Evolutionary conservation across 2,329 filamentous ascomycete species (phyloP).

Genomic region (Fusarium oligoseptatum): DNA sequence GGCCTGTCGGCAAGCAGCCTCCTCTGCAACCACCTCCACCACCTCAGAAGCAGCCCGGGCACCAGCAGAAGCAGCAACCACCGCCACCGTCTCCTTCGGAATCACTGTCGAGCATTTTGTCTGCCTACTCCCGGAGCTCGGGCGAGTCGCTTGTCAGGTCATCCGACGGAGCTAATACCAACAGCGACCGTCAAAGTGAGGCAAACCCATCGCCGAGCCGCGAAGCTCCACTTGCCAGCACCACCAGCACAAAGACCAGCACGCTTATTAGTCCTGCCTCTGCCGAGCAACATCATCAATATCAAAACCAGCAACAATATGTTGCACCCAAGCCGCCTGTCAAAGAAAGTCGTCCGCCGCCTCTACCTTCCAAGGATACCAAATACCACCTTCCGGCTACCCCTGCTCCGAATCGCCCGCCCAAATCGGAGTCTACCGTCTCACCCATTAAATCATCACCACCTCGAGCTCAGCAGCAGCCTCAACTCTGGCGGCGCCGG

Average conservation of each 20-base stretch:
- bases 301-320: slow-evolving; percentile 38
- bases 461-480: slow-evolving; percentile 41
- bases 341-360: slow-evolving; percentile 32
- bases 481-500: slow-evolving; percentile 63
- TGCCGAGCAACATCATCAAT: slow-evolving; percentile 36
- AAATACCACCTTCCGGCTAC: slow-evolving; percentile 39
- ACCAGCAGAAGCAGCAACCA: slow-evolving; percentile 32
- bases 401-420: slow-evolving; percentile 34
- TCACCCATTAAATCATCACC: slow-evolving; percentile 43
- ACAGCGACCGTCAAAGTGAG: slow-evolving; percentile 40
- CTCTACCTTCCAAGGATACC: slow-evolving; percentile 47
- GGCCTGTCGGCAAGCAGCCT: slow-evolving; percentile 41
- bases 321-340: slow-evolving; percentile 32
- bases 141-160: slow-evolving; percentile 59
- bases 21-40: slow-evolving; percentile 25
- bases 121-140: slow-evolving; percentile 65
- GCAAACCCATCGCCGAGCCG: slow-evolving; percentile 40
- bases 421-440: slow-evolving; percentile 22
- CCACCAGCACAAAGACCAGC: slow-evolving; percentile 30
- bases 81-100: slow-evolving; percentile 57
- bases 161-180: slow-evolving; percentile 53
- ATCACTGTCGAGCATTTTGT: slow-evolving; percentile 68
- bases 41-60: slow-evolving; percentile 21
- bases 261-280: slow-evolving; percentile 34
- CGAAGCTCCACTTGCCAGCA: slow-evolving; percentile 42